Conservation (phyloP, 495 filamentous ascomycete genomes). For the Penicillium canariense region DNA sequence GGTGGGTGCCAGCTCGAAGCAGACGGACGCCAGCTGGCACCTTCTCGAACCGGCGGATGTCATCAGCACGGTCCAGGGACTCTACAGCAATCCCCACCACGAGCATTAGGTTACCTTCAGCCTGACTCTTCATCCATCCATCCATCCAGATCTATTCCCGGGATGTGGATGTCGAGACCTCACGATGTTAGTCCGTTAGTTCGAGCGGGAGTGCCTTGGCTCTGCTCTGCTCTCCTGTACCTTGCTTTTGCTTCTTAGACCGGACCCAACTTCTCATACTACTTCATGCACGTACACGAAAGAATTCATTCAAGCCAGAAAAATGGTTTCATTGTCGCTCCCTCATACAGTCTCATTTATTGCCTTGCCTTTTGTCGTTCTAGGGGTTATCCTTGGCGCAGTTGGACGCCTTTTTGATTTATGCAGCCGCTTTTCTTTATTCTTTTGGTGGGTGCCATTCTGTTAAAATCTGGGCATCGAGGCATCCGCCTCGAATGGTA, state of each 20-base stretch:
- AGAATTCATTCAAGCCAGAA: neutral
- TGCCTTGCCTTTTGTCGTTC: neutral
- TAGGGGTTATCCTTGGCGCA: neutral
- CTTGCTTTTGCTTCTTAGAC: neutral
- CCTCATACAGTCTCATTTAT: neutral
- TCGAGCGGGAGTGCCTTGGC: neutral
- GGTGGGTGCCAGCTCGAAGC: slow-evolving; percentile 81
- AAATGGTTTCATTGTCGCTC: neutral
- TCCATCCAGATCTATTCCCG: neutral
- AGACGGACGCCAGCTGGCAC: slow-evolving; percentile 83
- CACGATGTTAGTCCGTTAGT: neutral
- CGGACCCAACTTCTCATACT: neutral
- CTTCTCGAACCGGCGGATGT: slow-evolving; percentile 85
- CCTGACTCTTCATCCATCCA: no score
- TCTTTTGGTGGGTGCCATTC: neutral
- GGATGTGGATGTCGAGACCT: neutral
- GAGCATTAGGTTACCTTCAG: slow-evolving; percentile 28
- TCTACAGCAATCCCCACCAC: slow-evolving; percentile 50
- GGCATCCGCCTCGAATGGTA: slow-evolving; percentile 15
- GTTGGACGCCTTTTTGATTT: neutral
- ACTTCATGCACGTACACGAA: slow-evolving; percentile 5
- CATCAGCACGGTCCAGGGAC: slow-evolving; percentile 69
- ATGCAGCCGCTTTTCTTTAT: neutral
- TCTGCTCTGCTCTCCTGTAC: neutral
- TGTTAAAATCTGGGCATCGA: slow-evolving; percentile 17